Percentiles rank a stretch among this genome's conserved stretches.
phyloP scores from a whole-genome alignment of 371 early-diverging fungal species.

The Apophysomyces ossiformis region DNA sequence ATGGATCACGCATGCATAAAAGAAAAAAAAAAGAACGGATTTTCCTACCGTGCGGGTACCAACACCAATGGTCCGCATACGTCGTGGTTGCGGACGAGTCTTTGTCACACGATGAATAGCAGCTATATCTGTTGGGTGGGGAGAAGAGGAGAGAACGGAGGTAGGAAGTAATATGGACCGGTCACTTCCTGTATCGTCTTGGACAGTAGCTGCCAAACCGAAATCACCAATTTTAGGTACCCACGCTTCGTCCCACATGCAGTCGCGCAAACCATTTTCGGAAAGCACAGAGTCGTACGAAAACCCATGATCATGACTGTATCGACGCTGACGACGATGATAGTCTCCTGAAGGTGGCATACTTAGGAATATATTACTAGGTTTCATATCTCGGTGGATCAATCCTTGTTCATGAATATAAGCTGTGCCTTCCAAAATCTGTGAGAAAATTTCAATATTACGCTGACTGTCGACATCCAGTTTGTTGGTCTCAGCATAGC shows the following conservation, averaged over 20 bases:
- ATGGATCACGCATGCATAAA: not conserved
- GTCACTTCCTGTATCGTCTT: conserved; percentile 14
- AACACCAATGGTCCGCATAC: conserved; percentile 60
- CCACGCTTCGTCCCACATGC: conserved; percentile 54
- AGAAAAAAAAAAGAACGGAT: conserved; percentile 16
- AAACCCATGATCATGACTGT: conserved; percentile 23
- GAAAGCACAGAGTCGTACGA: conserved; percentile 28
- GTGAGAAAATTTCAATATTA: conserved; percentile 53
- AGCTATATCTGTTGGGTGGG: not conserved
- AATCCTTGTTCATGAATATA: conserved; percentile 75
- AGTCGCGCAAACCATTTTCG: conserved; percentile 36
- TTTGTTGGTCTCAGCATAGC: conserved; percentile 19
- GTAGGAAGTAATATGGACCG: conserved; percentile 9
- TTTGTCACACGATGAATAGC: not conserved
- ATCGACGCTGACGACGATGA: conserved; percentile 14
- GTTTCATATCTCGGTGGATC: conserved; percentile 84
- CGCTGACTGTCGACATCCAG: conserved; percentile 45
- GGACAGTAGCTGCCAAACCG: conserved; percentile 75
- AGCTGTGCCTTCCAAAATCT: conserved; percentile 68
- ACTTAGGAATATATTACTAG: conserved; percentile 77
- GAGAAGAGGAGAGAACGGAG: conserved; percentile 11
- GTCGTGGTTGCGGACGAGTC: conserved; percentile 16
- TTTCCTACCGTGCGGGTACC: conserved; percentile 70
- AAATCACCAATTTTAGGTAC: conserved; percentile 88
- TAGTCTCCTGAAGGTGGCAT: conserved; percentile 22